A percentile compares a stretch with the other conserved stretches of the same genome.
phyloP scores from a whole-genome alignment of 306 rosid species.

The Vicia villosa region DNA sequence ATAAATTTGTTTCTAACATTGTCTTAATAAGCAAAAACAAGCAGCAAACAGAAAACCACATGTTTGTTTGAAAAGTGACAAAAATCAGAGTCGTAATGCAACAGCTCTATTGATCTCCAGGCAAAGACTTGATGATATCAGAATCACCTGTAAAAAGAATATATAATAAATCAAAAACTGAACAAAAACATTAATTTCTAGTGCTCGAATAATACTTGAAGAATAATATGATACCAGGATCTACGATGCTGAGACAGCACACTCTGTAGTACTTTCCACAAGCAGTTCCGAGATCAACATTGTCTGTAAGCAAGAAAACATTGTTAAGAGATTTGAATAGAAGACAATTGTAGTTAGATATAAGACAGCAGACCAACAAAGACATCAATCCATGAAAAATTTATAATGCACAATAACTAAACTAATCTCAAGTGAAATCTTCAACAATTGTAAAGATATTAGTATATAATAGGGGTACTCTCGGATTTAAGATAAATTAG shows the following conservation, averaged over 20 bases:
- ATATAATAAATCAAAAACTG: not conserved
- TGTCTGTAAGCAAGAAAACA: conserved; percentile 43
- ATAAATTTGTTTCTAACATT: conserved; percentile 13
- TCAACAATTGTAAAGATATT: not conserved
- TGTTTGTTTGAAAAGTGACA: not conserved
- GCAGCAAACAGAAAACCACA: conserved; percentile 32
- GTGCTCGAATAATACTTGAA: not conserved
- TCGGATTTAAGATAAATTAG: not conserved
- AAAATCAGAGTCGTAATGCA: conserved; percentile 13
- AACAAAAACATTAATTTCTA: not conserved
- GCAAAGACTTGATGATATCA: conserved; percentile 50
- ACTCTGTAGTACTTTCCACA: conserved; percentile 84
- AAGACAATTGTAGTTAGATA: not conserved
- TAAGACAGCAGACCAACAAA: not conserved
- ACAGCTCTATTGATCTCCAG: conserved; percentile 42
- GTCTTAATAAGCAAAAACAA: conserved; percentile 26
- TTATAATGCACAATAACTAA: not conserved
- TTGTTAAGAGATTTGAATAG: not conserved
- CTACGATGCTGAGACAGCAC: conserved; percentile 83
- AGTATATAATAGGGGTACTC: not conserved
- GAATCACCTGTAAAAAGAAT: conserved; percentile 54
- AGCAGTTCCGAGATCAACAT: conserved; percentile 84
- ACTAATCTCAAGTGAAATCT: not conserved
- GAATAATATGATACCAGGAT: conserved; percentile 55
- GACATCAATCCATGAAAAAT: not conserved